Percentiles rank a stretch among this genome's conserved stretches.
phyloP scores from a whole-genome alignment of 768 basidiomycete genomes.

The Coprinellus aureogranulatus region DNA sequence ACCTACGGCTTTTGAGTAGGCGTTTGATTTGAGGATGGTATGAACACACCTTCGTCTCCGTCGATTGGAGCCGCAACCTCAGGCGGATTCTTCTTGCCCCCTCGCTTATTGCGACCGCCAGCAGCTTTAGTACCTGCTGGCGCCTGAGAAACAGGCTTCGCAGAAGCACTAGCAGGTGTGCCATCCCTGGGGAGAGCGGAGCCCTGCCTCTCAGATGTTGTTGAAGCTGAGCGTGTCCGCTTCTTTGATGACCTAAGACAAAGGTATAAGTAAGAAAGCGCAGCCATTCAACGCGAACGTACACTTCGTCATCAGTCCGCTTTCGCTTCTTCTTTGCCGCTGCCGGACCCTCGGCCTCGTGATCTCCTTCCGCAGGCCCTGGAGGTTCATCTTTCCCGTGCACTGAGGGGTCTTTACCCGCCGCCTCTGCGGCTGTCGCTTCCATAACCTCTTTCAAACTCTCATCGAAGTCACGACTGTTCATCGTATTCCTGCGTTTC shows the following conservation, averaged over 20 bases:
- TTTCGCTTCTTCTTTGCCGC: constrained; percentile 69
- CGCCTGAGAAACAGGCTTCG: constrained; percentile 27
- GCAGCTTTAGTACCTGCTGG: constrained; percentile 31
- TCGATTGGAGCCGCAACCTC: constrained; percentile 41
- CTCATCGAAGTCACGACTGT: constrained; percentile 91
- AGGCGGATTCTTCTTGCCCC: constrained; percentile 39
- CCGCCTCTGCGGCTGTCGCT: constrained; percentile 70
- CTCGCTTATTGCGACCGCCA: constrained; percentile 42
- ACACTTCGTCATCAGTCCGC: constrained; percentile 72
- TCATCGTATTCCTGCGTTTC: constrained; percentile 95
- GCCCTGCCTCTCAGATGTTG: constrained; percentile 56
- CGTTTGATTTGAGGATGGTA: background rate
- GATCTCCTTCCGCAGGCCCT: constrained; percentile 41
- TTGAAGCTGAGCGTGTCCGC: constrained; percentile 75
- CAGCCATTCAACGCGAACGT: constrained; percentile 26
- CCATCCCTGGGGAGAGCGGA: constrained; percentile 42
- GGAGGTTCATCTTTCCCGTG: constrained; percentile 33
- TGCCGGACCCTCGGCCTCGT: constrained; percentile 42
- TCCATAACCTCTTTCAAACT: constrained; percentile 76
- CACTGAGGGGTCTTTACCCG: constrained; percentile 42
- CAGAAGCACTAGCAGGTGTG: constrained; percentile 31
- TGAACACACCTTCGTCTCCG: constrained; percentile 61
- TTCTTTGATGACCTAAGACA: constrained; percentile 47
- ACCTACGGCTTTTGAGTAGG: constrained; percentile 8
- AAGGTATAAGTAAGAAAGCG: constrained; percentile 8